Percentiles rank a stretch among this genome's conserved stretches.
Evolutionary conservation across 2,329 filamentous ascomycete genomes (phyloP).

Genomic region (Xylaria sp.): DNA sequence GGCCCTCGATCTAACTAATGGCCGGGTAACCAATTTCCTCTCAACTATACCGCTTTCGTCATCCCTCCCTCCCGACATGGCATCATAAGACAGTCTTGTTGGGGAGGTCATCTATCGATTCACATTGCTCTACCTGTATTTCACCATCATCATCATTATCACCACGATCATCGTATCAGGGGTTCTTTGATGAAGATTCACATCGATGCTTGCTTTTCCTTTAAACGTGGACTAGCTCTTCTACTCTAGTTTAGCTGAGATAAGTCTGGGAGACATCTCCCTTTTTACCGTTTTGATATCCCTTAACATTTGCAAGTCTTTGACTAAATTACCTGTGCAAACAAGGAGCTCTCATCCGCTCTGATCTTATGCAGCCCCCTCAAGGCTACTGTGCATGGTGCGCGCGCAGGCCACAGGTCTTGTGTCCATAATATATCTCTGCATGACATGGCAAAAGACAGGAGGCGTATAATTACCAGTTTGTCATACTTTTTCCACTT

Average conservation of each 20-base stretch:
- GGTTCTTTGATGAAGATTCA: background rate
- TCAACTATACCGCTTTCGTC: background rate
- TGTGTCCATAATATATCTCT: background rate
- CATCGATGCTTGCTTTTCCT: background rate
- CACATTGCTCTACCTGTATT: background rate
- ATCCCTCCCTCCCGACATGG: background rate
- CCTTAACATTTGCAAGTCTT: background rate
- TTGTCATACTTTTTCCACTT: background rate
- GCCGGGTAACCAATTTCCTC: background rate
- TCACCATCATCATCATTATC: background rate
- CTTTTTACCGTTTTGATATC: background rate
- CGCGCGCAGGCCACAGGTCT: background rate
- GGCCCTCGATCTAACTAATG: background rate
- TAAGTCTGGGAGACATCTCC: background rate
- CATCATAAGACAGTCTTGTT: background rate
- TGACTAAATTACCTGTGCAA: background rate
- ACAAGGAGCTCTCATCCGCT: background rate
- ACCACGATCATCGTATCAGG: background rate
- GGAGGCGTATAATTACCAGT: background rate
- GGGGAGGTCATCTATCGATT: background rate
- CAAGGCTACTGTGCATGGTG: background rate
- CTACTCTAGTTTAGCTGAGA: background rate
- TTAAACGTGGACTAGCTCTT: background rate
- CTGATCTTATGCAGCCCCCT: background rate
- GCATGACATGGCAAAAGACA: background rate